These are phyloP conservation scores for Punctularia strigosozonata DNA, from an alignment of 768 basidiomycete species.

Conservation along the genomic window DNA sequence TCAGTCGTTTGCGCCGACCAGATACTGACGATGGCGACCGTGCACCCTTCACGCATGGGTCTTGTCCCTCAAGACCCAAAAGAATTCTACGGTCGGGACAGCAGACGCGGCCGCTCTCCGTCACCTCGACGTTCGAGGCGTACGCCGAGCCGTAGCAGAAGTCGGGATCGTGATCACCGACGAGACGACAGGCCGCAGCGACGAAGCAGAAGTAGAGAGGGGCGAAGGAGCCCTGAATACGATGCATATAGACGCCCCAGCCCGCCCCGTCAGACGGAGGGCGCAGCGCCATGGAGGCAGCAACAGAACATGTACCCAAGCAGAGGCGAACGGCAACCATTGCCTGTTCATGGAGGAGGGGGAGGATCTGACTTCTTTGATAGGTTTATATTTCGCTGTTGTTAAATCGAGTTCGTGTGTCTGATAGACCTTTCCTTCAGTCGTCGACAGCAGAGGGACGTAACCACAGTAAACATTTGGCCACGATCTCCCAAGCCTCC, in stretches of 20 bases:
- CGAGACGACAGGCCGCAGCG: constrained; percentile 4
- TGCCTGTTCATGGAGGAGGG: constrained; percentile 17
- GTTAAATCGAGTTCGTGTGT: constrained; percentile 1
- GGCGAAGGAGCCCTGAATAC: constrained; percentile 40
- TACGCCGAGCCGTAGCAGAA: constrained; percentile 12
- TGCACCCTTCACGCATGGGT: constrained; percentile 63
- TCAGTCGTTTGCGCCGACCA: too few relatives aligned
- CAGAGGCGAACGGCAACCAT: constrained; percentile 20
- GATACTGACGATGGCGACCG: constrained; percentile 47
- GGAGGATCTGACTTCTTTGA: constrained; percentile 53
- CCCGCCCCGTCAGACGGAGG: constrained; percentile 15
- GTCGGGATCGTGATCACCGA: constrained; percentile 1
- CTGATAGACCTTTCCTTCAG: constrained; percentile 23
- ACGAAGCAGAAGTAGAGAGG: constrained; percentile 12
- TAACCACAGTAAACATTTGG: constrained; percentile 54
- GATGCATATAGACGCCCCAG: constrained; percentile 42
- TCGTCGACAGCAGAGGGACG: constrained; percentile 58
- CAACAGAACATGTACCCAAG: constrained; percentile 47
- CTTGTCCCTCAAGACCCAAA: constrained; percentile 40
- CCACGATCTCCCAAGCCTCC: constrained; percentile 69
- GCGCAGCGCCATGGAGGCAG: constrained; percentile 29
- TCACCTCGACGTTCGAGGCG: constrained; percentile 18
- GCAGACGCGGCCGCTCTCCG: constrained; percentile 29
- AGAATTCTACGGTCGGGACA: constrained; percentile 8
- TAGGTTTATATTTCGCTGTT: constrained; percentile 27